A percentile compares a stretch with the other conserved stretches of the same genome.
These are phyloP conservation scores for Lasiodiplodia sp. DNA, from an alignment of 2,329 filamentous ascomycete species.

Conservation along the genomic window DNA sequence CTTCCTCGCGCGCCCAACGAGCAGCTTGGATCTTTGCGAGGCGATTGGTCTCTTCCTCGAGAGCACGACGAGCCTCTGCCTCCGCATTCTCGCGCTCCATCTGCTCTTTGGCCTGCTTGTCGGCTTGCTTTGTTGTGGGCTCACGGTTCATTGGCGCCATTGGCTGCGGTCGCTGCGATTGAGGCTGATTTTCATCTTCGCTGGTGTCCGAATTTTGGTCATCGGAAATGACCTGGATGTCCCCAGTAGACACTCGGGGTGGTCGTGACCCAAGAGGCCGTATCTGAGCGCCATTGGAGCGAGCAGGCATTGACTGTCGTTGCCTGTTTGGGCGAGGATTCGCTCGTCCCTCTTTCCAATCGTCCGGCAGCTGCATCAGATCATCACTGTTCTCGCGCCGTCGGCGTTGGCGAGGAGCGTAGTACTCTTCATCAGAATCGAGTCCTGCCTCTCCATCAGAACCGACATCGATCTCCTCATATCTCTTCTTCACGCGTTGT, in stretches of 20 bases:
- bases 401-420: constrained; percentile 23
- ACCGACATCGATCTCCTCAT: constrained; percentile 56
- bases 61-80: constrained; percentile 4
- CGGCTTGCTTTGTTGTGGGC: constrained; percentile 33
- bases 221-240: constrained; percentile 41
- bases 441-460: constrained; percentile 51
- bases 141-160: constrained; percentile 29
- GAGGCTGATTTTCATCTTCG: neutral
- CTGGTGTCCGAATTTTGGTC: constrained; percentile 40
- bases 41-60: constrained; percentile 18
- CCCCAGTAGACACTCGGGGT: constrained; percentile 38
- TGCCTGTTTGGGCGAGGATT: constrained; percentile 35
- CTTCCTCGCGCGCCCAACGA: constrained; percentile 9
- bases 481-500: constrained; percentile 36
- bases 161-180: neutral
- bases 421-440: constrained; percentile 40
- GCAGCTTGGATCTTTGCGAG: constrained; percentile 26
- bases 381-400: constrained; percentile 34
- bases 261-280: constrained; percentile 38
- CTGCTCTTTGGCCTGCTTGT: constrained; percentile 23
- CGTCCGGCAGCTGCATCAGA: constrained; percentile 51
- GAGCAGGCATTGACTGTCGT: constrained; percentile 38
- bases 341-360: constrained; percentile 47
- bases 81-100: constrained; percentile 1
- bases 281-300: constrained; percentile 37